Base-by-base conservation (phyloP, 2,329 filamentous ascomycete genomes). In the Penicillium sp. region DNA sequence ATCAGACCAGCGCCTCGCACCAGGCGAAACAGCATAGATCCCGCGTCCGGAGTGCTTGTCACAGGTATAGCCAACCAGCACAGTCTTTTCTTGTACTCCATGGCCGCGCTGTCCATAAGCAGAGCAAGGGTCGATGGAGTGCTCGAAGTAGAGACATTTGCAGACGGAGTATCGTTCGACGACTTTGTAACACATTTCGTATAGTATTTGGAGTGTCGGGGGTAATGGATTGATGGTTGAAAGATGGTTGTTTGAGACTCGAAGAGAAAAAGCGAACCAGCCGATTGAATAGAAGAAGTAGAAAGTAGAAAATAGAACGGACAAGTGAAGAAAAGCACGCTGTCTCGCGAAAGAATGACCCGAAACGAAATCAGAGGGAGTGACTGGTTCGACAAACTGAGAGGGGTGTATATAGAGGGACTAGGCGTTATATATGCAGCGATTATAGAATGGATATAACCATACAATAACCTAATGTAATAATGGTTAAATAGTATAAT, bases 151-250 rank as follows among this genome's bases (percentile, higher is more conserved):
- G 67, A 93, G 82, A 77, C 92, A 96, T 63, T 87, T 85, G 82
- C 92, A 96, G 55, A 89, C 90, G 55, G 91, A 87, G 80, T 92
- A 96, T 58, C 90, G 83, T 76, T 96, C 92, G 68, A 93, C 81
- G 61, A 96, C 78, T 78, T 93, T 90, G 71, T 91, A 93, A 72
- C 92, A 96, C 92, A 96, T 96, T 61, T 64, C 29, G 33, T 48
- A 27, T 27, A 41, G 33, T 33, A 13, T 33, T 13, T 33, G 5
- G 31, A 33, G 5, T 33, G 2, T 33, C 12, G 12, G 31, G n/a
- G 29, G 29, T 13, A 33, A 33, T 33, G 12, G 12, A 15, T 33
- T 33, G 35, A n/a, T 33, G 19, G 10, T 15, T 35, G 45, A 5
- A 35, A 10, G 6, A 21, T 25, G 8, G 7, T 33, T 9, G 23